These are phyloP conservation scores for Solanum verrucosum DNA, from an alignment of 257 asterid genomes.

Conservation along the genomic window DNA sequence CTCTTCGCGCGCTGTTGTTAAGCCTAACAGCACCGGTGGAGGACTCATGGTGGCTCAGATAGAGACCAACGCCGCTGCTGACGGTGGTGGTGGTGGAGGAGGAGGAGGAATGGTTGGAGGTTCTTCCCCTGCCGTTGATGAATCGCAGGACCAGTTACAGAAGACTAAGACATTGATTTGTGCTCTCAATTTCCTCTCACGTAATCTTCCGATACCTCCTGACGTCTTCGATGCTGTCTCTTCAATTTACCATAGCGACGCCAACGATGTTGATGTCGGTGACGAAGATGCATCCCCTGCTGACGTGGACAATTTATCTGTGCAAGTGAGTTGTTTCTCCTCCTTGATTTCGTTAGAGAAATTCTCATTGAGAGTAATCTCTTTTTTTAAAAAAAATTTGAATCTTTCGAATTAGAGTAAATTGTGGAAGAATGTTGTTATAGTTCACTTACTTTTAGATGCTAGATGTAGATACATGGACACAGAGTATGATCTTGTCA, in stretches of 20 bases:
- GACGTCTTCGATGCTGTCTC: constrained; percentile 85
- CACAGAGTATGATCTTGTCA: not conserved
- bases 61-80: constrained; percentile 3
- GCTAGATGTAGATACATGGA: not conserved
- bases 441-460: not conserved
- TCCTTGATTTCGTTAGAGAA: not conserved
- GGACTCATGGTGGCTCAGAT: constrained; percentile 33
- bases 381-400: not conserved
- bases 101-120: not conserved
- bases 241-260: constrained; percentile 35
- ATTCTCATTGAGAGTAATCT: not conserved
- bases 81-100: not conserved
- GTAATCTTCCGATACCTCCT: constrained; percentile 80
- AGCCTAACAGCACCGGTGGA: not conserved
- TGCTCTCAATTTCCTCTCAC: constrained; percentile 88
- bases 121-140: constrained; percentile 4
- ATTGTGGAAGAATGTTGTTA: not conserved
- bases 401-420: not conserved
- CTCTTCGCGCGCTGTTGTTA: constrained; percentile 28
- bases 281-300: constrained; percentile 17
- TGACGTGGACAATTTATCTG: not conserved
- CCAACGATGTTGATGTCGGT: constrained; percentile 9
- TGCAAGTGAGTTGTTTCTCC: constrained; percentile 2
- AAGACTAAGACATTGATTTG: constrained; percentile 71
- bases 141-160: constrained; percentile 22